Base-by-base conservation (phyloP, 2,329 filamentous ascomycete genomes). In the Niveomyces coronatus region DNA sequence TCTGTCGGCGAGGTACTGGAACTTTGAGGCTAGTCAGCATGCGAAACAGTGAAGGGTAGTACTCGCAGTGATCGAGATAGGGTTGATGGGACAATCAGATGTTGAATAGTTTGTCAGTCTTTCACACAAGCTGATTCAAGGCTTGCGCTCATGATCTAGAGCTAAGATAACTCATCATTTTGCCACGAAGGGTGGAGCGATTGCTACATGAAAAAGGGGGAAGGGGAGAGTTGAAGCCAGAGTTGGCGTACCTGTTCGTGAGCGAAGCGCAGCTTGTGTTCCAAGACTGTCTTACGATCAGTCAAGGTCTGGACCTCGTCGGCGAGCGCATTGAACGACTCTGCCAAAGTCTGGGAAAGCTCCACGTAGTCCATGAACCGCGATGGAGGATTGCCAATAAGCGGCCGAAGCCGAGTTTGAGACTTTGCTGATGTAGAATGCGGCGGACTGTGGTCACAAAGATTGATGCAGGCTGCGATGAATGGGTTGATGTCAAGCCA, bases 91-190 rank as follows among this genome's bases (percentile, higher is more conserved):
- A 52, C 38, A 47, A 35, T 49, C 46, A 47, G 49, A 64, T 57
- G 50, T 60, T 53, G 57, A 57, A 57, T 54, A 47, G n/a, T 56
- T 28, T 74, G 60, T 82, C 77, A 67, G 70, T 83, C 80, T 74
- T 39, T 61, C 54, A 59, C 57, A 61, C 49, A 49, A 47, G 44
- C 42, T 45, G 67, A 65, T 69, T 65, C 67, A 60, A 52, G 44
- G 46, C 45, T 46, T 55, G 70, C 74, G 70, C 78, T 85, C 71
- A 70, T 80, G 81, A 83, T 85, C 82, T 85, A 85, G 82, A 86
- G 82, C 82, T 85, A 85, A 82, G 56, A 43, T 59, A 53, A 52
- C 54, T 62, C 60, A 63, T 63, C 59, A 63, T 56, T 46, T 49
- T 54, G 45, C 16, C 47, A 53, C 43, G 45, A 34, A 44, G 13